Conservation (phyloP, 1,284 basidiomycete species). For the Moniliella sp. region DNA sequence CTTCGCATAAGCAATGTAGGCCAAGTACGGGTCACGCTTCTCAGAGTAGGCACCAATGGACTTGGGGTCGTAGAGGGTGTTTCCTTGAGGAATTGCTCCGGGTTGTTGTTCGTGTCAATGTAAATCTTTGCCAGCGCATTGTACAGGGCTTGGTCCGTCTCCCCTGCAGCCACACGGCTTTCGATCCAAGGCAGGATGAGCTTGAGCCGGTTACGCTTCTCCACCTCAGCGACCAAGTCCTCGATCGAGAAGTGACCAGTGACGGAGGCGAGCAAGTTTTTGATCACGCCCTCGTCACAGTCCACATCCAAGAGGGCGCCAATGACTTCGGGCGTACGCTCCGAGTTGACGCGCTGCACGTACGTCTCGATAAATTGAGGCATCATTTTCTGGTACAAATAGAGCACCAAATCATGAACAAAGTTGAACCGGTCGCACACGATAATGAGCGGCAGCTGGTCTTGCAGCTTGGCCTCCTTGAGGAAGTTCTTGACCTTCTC, state of each 20-base stretch:
- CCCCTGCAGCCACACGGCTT: constrained; percentile 68
- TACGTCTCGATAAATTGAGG: constrained; percentile 97
- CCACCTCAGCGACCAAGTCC: constrained; percentile 57
- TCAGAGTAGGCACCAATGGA: constrained; percentile 98
- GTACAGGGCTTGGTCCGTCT: constrained; percentile 75
- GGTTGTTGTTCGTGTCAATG: constrained; percentile 96
- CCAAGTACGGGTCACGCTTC: constrained; percentile 88
- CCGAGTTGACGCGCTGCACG: constrained; percentile 90
- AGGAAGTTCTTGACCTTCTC: constrained; percentile 99
- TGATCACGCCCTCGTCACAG: constrained; percentile 82
- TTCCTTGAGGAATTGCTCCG: constrained; percentile 94
- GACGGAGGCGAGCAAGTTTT: constrained; percentile 73
- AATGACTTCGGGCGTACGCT: constrained; percentile 90
- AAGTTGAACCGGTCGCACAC: constrained; percentile 99
- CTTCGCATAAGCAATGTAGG: constrained; percentile 97
- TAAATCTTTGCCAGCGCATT: constrained; percentile 96
- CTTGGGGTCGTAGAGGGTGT: constrained; percentile 86
- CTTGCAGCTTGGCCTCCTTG: constrained; percentile 73
- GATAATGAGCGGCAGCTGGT: constrained; percentile 95
- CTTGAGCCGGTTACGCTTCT: constrained; percentile 72
- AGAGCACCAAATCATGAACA: constrained; percentile 93
- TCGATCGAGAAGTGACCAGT: constrained; percentile 84
- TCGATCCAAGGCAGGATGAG: constrained; percentile 92
- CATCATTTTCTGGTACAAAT: constrained; percentile 91
- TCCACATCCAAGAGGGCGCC: constrained; percentile 93